Evolutionary conservation across 2,329 filamentous ascomycete genomes (phyloP), one percentile per base, ranked within the genome.

Genomic region (Aureobasidium subglaciale): DNA sequence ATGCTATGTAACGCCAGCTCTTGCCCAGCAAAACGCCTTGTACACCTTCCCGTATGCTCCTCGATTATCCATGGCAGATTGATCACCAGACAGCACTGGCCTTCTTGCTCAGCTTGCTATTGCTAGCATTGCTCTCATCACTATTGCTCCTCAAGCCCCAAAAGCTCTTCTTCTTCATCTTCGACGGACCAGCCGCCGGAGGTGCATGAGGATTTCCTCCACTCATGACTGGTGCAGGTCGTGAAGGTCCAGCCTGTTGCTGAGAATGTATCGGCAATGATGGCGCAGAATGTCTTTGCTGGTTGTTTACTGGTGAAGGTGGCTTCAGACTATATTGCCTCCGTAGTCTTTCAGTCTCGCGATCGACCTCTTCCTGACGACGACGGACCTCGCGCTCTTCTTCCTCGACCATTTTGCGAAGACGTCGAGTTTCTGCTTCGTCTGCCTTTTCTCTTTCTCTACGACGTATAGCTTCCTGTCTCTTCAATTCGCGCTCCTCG

Each of bases 301-400:
- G 27, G 6, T 38, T 48, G 11, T 15, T 35, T 6, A 42, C 29
- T 2, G 50, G 50, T 7, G 37, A 42, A 32, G 42, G 54, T 24
- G 45, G 46, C 20, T 38, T 56, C 8, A 82, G 75, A 45, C 87
- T 87, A 63, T 88, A 91, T 62, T 85, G 70, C 61, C 76, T 81
- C 20, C 82, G 76, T 7, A 96, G 73, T 0, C 90, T 79, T 62
- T 85, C 85, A 0, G 90, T 95, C 70, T 96, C 91, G 40, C 83
- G 82, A 32, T 95, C 74, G 13, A 78, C 64, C 54, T 80, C 79
- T 1, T 73, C 75, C 59, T 83, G 75, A 57, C 72, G 75, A 25
- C 71, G 69, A 55, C 73, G 78, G 0, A 74, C 77, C 62, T 87
- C 84, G 56, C 77, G 78, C 24, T 86, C 82, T 65, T 90, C 86